Base-by-base conservation (phyloP, 441 rosid species). In the Breynia disticha region DNA sequence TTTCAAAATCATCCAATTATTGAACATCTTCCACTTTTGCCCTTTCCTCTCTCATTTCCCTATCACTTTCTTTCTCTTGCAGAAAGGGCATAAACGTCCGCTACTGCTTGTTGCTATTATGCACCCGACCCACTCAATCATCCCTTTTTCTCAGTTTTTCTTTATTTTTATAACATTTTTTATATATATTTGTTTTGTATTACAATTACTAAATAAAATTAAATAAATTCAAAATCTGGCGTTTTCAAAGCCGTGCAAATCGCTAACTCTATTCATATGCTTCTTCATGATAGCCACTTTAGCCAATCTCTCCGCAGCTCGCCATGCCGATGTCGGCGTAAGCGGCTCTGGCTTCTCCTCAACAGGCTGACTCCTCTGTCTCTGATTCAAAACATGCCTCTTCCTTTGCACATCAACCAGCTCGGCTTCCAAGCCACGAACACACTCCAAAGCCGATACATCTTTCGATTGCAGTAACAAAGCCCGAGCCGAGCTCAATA, bases 271-370 rank as follows among this genome's bases (percentile, higher is more conserved):
- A 61, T 89, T 89, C 95, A 89, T 72, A 48, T 87, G 90, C 70
- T 86, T 89, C 71, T 82, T 83, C 95, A 70, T 89, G 10, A 86
- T 79, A 21, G 97, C 97, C 59, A 89, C 79, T 62, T 89, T 86
- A 68, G 97, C 97, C 79, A 89, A 78, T 59, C 84, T 79, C 68
- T 89, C 97, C 14, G 97, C 97, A 13, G 93, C 88, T 64, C 84
- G 70, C 97, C 97, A 89, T 18, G 93, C 97, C 57, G 97, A 89
- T 24, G 90, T 83, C 59, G 97, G 95, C 46, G 97, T 89, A 5
- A 83, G 74, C 66, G 79, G 73, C 79, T 86, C 95, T n/a, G 46
- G 11, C 72, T 79, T 81, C 57, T 77, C 79, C 35, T 54, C 76
- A 24, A 17, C 67, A 47, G 54, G 61, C 28, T 62, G 61, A 7